Evolutionary conservation across 768 basidiomycete genomes (phyloP).

Genomic region (Coprinellus micaceus): DNA sequence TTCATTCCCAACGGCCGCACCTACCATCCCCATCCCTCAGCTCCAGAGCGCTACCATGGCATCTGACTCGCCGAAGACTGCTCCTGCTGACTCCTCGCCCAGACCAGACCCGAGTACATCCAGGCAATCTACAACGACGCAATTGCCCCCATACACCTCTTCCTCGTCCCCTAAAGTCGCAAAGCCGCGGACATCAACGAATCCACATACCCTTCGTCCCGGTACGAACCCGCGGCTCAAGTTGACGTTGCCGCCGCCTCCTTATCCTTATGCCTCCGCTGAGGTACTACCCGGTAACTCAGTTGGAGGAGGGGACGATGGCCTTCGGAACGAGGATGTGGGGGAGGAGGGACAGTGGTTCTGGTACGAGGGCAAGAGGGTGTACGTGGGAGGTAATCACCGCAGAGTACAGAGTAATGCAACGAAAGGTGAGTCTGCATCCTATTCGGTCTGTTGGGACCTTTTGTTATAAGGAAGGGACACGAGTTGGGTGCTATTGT

Average conservation of each 20-base stretch:
- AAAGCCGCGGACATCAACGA: not conserved
- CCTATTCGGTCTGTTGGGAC: not conserved
- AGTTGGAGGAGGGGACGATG: not conserved
- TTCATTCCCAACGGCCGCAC: too few species aligned
- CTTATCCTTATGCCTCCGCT: not conserved
- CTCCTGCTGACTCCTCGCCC: too few species aligned
- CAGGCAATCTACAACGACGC: too few species aligned
- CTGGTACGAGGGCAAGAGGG: conserved; percentile 3
- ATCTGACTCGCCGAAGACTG: too few species aligned
- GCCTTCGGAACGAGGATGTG: not conserved
- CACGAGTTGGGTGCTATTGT: not conserved
- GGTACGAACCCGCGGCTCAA: conserved; percentile 3
- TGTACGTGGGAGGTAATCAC: not conserved
- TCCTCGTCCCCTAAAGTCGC: not conserved
- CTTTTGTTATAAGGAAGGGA: not conserved
- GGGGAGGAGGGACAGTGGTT: conserved; percentile 1
- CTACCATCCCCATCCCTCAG: too few species aligned
- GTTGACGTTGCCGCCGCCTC: not conserved
- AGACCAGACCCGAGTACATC: too few species aligned
- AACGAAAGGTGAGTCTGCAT: not conserved
- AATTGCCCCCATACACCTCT: not conserved
- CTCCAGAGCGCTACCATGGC: too few species aligned
- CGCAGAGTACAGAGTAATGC: conserved; percentile 1
- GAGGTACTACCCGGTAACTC: not conserved
- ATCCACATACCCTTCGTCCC: not conserved